phyloP scores from a whole-genome alignment of 192 early-diverging fungal genomes.

The Mortierella hygrophila region DNA sequence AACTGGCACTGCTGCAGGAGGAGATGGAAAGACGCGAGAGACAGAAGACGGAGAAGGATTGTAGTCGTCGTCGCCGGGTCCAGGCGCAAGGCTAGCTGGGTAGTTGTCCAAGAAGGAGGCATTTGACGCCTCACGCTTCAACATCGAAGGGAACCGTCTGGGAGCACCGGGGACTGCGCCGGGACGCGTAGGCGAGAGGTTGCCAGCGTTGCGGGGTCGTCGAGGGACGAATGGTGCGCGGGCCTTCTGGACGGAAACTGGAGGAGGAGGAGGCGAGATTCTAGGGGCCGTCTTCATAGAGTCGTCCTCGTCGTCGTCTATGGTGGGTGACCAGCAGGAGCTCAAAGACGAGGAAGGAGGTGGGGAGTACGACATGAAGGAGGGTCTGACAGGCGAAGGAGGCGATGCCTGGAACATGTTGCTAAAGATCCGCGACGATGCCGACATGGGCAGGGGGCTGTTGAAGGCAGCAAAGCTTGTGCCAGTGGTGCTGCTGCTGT shows the following conservation, averaged over 20 bases:
- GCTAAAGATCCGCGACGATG: conserved; percentile 4
- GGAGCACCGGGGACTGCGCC: neutral
- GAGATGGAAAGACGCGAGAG: neutral
- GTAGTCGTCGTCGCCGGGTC: neutral
- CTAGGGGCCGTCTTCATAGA: neutral
- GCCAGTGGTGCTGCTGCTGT: neutral
- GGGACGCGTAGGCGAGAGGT: neutral
- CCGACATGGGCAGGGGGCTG: conserved; percentile 4
- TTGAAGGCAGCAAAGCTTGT: neutral
- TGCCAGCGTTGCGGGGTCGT: conserved; percentile 30
- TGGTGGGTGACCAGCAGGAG: conserved; percentile 23
- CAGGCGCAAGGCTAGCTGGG: conserved; percentile 24
- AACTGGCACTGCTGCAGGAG: neutral
- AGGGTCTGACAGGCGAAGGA: conserved; percentile 25
- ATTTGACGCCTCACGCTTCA: conserved; percentile 40
- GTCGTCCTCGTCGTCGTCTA: conserved; percentile 17
- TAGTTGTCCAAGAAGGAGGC: conserved; percentile 38
- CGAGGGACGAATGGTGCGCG: conserved; percentile 15
- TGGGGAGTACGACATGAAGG: conserved; percentile 20
- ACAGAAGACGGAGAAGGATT: neutral
- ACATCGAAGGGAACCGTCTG: conserved; percentile 25
- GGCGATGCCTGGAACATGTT: conserved; percentile 14
- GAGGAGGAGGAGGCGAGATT: conserved; percentile 10
- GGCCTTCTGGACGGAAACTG: neutral
- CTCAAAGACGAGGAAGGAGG: conserved; percentile 30